phyloP scores from a whole-genome alignment of 163 green algal genomes.

The Chlorella variabilis region DNA sequence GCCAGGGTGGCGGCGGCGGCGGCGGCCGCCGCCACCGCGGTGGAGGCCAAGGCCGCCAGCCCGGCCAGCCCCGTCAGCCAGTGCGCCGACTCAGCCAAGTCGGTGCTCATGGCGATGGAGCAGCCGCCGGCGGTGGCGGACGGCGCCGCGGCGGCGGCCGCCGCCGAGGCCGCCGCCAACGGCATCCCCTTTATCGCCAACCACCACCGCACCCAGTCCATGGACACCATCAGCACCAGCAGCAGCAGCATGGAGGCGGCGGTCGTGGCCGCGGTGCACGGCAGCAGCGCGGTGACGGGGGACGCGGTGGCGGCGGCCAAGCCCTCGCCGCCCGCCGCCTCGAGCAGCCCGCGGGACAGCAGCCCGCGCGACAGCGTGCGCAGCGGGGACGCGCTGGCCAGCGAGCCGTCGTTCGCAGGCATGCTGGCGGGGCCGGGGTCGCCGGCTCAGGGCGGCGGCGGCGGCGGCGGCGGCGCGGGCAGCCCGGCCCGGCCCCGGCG shows the following conservation, averaged over 20 bases:
- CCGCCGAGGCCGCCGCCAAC: conserved; percentile 19
- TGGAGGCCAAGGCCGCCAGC: neutral
- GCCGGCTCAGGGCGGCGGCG: neutral
- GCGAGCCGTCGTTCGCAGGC: conserved; percentile 25
- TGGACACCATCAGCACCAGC: conserved; percentile 34
- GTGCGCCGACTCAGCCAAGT: conserved; percentile 28
- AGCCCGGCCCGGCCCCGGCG: conserved; percentile 4
- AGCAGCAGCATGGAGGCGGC: conserved; percentile 22
- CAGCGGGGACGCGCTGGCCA: neutral
- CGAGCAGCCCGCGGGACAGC: neutral
- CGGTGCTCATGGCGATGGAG: conserved; percentile 47
- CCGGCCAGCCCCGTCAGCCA: neutral
- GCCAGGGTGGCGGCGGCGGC: neutral
- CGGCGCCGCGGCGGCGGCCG: conserved; percentile 9
- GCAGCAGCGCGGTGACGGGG: conserved; percentile 34
- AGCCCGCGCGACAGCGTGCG: neutral
- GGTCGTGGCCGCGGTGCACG: conserved; percentile 44
- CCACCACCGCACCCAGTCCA: conserved; percentile 38
- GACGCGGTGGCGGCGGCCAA: conserved; percentile 1
- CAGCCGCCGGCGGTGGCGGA: neutral
- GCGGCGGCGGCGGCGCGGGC: neutral
- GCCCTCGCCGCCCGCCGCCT: neutral
- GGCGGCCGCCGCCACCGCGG: neutral
- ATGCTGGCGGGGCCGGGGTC: neutral
- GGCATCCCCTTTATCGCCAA: conserved; percentile 41